Conservation (phyloP, 345 rosid genomes). For the Punica granatum region DNA sequence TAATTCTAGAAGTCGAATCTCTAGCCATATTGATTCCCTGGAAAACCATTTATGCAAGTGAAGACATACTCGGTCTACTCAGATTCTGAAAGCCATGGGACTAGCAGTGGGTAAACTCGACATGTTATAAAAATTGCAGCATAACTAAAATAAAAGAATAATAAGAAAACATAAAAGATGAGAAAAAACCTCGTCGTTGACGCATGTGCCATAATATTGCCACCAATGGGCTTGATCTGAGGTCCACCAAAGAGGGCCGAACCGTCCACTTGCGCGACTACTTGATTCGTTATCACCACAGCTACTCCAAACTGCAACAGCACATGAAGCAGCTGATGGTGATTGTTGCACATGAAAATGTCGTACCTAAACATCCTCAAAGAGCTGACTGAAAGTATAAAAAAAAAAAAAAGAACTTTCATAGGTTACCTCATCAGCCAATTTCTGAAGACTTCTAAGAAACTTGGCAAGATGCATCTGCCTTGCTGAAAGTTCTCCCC, state of each 20-base stretch:
- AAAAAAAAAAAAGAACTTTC: neutral
- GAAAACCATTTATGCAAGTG: neutral
- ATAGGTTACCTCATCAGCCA: constrained; percentile 78
- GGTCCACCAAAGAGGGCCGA: constrained; percentile 97
- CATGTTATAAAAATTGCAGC: too few species aligned
- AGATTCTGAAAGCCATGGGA: too few species aligned
- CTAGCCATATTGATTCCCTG: neutral
- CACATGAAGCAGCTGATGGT: neutral
- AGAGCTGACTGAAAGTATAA: neutral
- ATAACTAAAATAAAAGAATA: too few species aligned
- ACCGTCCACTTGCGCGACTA: constrained; percentile 98
- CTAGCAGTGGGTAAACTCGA: neutral
- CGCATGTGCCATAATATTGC: constrained; percentile 98
- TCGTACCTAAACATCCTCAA: neutral
- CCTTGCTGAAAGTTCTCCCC: constrained; percentile 93
- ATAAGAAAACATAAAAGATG: neutral
- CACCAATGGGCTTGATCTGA: constrained; percentile 93
- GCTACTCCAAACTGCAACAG: constrained; percentile 80
- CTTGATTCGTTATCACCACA: constrained; percentile 90
- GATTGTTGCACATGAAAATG: neutral
- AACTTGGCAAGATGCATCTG: constrained; percentile 99
- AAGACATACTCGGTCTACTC: neutral
- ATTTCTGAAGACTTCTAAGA: constrained; percentile 87
- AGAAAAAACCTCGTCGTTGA: constrained; percentile 76
- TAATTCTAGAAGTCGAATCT: neutral